Conservation (phyloP, 441 rosid genomes). For the Arabidopsis hybrid region DNA sequence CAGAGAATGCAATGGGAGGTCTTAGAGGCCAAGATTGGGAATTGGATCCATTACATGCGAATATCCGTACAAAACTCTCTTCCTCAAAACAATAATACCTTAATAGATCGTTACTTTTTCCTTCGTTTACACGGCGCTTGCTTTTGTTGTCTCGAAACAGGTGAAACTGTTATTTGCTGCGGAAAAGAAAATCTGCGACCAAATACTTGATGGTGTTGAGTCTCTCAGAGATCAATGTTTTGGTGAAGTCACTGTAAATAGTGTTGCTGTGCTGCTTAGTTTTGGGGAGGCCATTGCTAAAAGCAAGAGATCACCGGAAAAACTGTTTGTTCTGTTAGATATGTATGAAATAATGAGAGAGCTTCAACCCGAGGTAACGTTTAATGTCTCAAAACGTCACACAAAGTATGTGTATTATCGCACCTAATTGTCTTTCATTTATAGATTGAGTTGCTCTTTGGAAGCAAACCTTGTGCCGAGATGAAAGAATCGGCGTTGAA, state of each 20-base stretch:
- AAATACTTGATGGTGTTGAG: constrained; percentile 74
- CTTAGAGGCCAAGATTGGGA: constrained; percentile 95
- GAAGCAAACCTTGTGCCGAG: constrained; percentile 71
- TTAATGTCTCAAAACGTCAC: constrained; percentile 6
- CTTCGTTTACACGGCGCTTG: constrained; percentile 20
- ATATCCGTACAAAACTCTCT: constrained; percentile 70
- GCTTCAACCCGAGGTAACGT: constrained; percentile 79
- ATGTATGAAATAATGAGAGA: constrained; percentile 98
- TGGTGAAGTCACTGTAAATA: constrained; percentile 86
- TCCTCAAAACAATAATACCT: not conserved
- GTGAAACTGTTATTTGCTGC: constrained; percentile 87
- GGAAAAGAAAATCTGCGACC: constrained; percentile 89
- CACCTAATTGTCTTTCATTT: not conserved
- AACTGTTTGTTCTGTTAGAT: constrained; percentile 82
- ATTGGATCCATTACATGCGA: constrained; percentile 97
- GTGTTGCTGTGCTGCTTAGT: constrained; percentile 81
- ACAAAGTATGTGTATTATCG: not conserved
- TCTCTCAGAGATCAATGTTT: constrained; percentile 86
- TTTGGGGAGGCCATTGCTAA: constrained; percentile 93
- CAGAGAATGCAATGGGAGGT: constrained; percentile 99
- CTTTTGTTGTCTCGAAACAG: constrained; percentile 55
- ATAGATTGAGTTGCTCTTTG: constrained; percentile 71
- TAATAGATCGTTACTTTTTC: not conserved
- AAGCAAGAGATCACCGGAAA: constrained; percentile 96
- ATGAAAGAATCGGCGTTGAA: constrained; percentile 74